A percentile compares a stretch with the other conserved stretches of the same genome.
phyloP scores from a whole-genome alignment of 345 rosid species.

The Rhodamnia argentea region DNA sequence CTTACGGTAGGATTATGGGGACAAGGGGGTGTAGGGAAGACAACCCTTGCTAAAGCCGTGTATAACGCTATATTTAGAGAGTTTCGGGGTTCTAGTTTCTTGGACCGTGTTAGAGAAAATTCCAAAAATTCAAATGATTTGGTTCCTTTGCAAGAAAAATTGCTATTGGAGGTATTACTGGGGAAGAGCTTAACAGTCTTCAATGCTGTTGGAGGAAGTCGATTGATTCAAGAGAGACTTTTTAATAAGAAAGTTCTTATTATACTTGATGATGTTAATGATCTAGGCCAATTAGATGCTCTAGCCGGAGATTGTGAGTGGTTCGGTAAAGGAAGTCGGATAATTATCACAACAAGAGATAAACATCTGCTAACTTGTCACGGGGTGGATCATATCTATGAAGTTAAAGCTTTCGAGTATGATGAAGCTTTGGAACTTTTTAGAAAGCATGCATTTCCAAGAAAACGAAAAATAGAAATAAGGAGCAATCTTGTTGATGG shows the following conservation, averaged over 20 bases:
- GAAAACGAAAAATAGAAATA: background rate
- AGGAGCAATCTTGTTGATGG: background rate
- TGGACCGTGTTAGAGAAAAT: constrained; percentile 21
- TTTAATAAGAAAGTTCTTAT: background rate
- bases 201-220: background rate
- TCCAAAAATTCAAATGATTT: background rate
- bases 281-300: background rate
- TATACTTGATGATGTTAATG: constrained; percentile 13
- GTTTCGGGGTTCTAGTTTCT: constrained; percentile 19
- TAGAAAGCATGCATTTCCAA: background rate
- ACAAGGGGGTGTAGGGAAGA: constrained; percentile 48
- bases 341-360: constrained; percentile 6
- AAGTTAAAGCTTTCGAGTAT: background rate
- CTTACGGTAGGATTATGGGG: constrained; percentile 28
- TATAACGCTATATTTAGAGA: background rate
- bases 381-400: background rate
- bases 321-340: constrained; percentile 9
- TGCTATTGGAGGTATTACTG: background rate
- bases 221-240: background rate
- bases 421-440: constrained; percentile 3
- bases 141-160: background rate
- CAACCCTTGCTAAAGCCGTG: constrained; percentile 25
- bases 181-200: background rate
- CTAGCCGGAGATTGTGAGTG: background rate
- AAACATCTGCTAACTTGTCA: background rate